These are phyloP conservation scores for Trichoderma citrinoviride DNA, from an alignment of 2,329 filamentous ascomycete genomes.

Conservation along the genomic window DNA sequence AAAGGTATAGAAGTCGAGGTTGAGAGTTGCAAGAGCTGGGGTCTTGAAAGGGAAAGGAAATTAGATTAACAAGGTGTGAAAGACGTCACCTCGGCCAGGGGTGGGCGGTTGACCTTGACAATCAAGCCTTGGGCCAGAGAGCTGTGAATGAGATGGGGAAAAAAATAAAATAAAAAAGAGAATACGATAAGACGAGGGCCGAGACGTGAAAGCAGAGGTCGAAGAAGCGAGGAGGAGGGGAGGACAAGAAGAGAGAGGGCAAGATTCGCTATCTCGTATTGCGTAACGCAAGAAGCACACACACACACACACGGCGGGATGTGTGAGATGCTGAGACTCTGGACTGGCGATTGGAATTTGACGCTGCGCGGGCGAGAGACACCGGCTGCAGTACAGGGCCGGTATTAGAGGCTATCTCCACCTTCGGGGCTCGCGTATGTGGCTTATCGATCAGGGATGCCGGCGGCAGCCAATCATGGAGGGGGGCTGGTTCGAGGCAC, in stretches of 20 bases:
- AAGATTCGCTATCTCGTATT: conserved; percentile 17
- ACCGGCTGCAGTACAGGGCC: not conserved
- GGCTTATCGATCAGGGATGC: not conserved
- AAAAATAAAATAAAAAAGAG: not conserved
- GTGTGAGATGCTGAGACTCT: conserved; percentile 2
- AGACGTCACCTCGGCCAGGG: not conserved
- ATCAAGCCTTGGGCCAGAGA: not conserved
- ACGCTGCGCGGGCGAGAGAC: not conserved
- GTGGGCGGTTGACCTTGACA: not conserved
- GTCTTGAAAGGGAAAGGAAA: not conserved
- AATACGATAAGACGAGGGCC: not conserved
- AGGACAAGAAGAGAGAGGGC: not conserved
- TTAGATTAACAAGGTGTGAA: conserved; percentile 7
- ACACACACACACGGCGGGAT: not conserved
- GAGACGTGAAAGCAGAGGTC: not conserved
- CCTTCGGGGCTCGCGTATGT: not conserved
- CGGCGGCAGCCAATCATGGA: not conserved
- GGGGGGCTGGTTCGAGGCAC: not conserved
- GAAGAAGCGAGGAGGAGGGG: conserved; percentile 1
- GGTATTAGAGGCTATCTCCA: not conserved
- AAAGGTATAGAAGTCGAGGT: not conserved
- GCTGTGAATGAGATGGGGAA: not conserved
- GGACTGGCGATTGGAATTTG: not conserved
- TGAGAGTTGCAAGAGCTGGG: too few relatives aligned
- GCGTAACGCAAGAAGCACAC: conserved; percentile 17